Conservation (phyloP, 2,329 filamentous ascomycete genomes). For the Fusarium dimerum region DNA sequence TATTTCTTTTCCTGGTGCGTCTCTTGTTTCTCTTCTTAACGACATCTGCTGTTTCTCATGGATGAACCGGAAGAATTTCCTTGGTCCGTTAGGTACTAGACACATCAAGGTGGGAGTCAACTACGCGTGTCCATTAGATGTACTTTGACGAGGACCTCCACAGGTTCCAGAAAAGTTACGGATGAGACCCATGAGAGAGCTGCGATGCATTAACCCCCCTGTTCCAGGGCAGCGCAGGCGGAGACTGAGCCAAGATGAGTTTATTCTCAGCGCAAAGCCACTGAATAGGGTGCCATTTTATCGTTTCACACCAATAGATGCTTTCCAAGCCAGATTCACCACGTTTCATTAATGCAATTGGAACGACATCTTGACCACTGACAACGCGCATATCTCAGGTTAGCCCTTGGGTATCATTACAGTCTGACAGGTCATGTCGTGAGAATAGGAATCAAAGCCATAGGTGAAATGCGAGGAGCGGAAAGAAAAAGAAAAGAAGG, state of each 20-base stretch:
- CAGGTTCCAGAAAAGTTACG: conserved; percentile 1
- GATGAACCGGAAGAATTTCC: too few relatives aligned
- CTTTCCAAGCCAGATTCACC: conserved; percentile 3
- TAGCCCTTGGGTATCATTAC: conserved; percentile 2
- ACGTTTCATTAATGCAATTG: conserved; percentile 15
- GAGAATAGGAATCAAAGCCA: conserved; percentile 3
- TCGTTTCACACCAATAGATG: conserved; percentile 16
- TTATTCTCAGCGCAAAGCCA: conserved; percentile 8
- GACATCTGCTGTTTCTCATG: too few relatives aligned
- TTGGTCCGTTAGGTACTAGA: too few relatives aligned
- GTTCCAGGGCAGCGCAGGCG: conserved; percentile 10
- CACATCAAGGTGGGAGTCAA: neutral
- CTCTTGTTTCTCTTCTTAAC: too few relatives aligned
- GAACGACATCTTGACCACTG: conserved; percentile 6
- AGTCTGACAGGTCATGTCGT: conserved; percentile 20
- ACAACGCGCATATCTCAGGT: conserved; percentile 10
- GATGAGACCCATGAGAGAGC: conserved; percentile 8
- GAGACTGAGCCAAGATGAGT: conserved; percentile 16
- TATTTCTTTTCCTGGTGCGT: neutral
- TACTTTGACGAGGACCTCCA: conserved; percentile 3
- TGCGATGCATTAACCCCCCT: conserved; percentile 13
- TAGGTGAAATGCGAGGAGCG: neutral
- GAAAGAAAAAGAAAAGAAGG: conserved; percentile 8
- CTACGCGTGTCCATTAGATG: conserved; percentile 5
- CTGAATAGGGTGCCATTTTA: neutral